These are phyloP conservation scores for Candida methanosorbosa DNA, from an alignment of 805 yeast genomes.

Conservation along the genomic window DNA sequence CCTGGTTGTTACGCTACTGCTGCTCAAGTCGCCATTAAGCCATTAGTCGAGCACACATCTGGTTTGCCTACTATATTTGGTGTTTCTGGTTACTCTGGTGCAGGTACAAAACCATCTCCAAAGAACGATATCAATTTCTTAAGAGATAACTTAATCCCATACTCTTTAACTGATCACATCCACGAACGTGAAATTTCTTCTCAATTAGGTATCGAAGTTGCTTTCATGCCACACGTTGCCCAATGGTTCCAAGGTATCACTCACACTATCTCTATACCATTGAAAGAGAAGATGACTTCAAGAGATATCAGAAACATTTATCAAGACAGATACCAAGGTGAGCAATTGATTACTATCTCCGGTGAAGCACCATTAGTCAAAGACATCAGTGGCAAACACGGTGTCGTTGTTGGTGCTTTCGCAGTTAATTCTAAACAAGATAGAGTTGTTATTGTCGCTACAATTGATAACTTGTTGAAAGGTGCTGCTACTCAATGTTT, in stretches of 20 bases:
- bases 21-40: slow-evolving; percentile 88
- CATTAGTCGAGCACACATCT: slow-evolving; percentile 56
- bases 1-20: slow-evolving; percentile 99
- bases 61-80: slow-evolving; percentile 88
- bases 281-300: slow-evolving; percentile 61
- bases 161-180: slow-evolving; percentile 91
- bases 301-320: slow-evolving; percentile 79
- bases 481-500: slow-evolving; percentile 99
- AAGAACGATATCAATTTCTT: slow-evolving; percentile 78
- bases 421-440: slow-evolving; percentile 83
- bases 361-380: slow-evolving; percentile 92
- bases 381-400: slow-evolving; percentile 90
- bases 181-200: slow-evolving; percentile 90
- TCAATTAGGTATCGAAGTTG: slow-evolving; percentile 70
- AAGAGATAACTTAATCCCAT: slow-evolving; percentile 82
- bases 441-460: slow-evolving; percentile 90
- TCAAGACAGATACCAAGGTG: slow-evolving; percentile 83
- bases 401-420: slow-evolving; percentile 92
- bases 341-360: slow-evolving; percentile 71
- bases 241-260: slow-evolving; percentile 99
- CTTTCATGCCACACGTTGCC: slow-evolving; percentile 96
- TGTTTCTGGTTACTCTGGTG: slow-evolving; percentile 97
- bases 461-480: slow-evolving; percentile 90
- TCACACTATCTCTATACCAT: slow-evolving; percentile 84
- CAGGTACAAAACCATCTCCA: slow-evolving; percentile 98